Percentiles rank a stretch among this genome's conserved stretches.
phyloP scores from a whole-genome alignment of 306 rosid species.

The Carpinus viminea region DNA sequence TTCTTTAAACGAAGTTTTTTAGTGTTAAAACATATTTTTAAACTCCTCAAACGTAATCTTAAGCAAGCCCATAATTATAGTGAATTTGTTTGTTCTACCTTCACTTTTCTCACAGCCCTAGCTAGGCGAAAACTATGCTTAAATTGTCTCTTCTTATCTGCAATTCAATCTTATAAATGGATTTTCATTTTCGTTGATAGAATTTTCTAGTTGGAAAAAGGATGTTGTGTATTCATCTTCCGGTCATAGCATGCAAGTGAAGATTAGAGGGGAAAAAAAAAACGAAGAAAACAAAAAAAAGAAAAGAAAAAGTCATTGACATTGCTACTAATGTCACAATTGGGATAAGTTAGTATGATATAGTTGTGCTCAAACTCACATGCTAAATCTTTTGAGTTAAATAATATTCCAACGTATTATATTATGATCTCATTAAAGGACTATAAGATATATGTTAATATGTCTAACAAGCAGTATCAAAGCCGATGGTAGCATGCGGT shows the following conservation, averaged over 20 bases:
- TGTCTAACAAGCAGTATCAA: no score
- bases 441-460: no score
- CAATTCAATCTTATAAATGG: background rate
- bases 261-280: background rate
- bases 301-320: background rate
- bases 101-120: conserved; percentile 15
- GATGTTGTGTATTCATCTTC: background rate
- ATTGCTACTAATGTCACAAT: no score
- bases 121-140: conserved; percentile 16
- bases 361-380: no score
- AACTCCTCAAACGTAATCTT: no score
- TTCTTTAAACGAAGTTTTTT: no score
- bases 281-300: background rate
- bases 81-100: conserved; percentile 1
- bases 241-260: background rate
- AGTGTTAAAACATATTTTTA: no score
- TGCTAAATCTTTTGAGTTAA: no score
- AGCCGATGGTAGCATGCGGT: no score
- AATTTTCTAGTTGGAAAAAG: background rate
- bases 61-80: background rate
- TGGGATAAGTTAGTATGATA: no score
- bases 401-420: no score
- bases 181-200: background rate
- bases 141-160: conserved; percentile 13
- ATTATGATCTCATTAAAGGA: no score